Evolutionary conservation across 495 filamentous ascomycete species (phyloP), one percentile per base, ranked within the genome.

Genomic region (Aspergillus incahuasiensis): DNA sequence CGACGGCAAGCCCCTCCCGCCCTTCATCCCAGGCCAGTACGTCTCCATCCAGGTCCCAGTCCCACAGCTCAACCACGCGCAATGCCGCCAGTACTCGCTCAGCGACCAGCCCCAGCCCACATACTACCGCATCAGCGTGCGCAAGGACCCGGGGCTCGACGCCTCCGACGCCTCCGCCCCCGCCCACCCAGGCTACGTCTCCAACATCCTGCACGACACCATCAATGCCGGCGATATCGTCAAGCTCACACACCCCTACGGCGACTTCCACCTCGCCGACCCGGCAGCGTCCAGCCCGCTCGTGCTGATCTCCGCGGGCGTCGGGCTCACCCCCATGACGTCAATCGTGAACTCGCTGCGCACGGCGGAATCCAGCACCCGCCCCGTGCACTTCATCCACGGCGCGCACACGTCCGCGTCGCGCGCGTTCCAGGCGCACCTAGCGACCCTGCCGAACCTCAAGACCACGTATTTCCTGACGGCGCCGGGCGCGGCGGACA

Each of bases 11-110:
- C 69, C 75, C 22, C 73, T 90, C 24, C 86, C 87, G 2, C 25
- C 57, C 2, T 90, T 78, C 74, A 67, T 75, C 39, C 86, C 87
- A 0, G 87, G 87, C 49, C 87, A 90, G 64, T 91, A 87, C 66
- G 78, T 88, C 61, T 83, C 81, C 25, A 66, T 91, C 41, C 78
- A 79, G 52, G 63, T 83, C 9, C 68, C 74, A 55, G 78, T 86
- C 0, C 82, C 82, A 0, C 72, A 79, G 21, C 74, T 88, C 32
- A 73, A 79, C 15, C 72, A 84, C 62, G 61, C 70, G 38, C 87
- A 91, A 68, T 74, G 79, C n/a, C 72, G 87, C 43, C 87, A 90
- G 74, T 91, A 90, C 71, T 86, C 82, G 16, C 82, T 91, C 47
- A 83, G 79, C 66, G 86, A 88, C 46, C 71, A 74, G 42, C 85